Evolutionary conservation across 345 rosid species (phyloP).

Genomic region (Rhizophora mangle): DNA sequence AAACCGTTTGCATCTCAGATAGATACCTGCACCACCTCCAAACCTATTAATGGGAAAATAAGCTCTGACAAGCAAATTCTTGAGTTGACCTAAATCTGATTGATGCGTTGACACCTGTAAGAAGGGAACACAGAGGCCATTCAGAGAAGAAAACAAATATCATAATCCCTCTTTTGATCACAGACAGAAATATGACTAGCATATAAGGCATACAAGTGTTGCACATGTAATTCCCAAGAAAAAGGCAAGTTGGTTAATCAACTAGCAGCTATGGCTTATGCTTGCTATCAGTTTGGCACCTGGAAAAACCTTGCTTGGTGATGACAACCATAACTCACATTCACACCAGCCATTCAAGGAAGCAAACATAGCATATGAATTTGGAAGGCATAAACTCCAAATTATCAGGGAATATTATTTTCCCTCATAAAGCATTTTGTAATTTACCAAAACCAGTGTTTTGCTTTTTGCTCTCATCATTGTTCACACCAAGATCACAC

Average conservation of each 20-base stretch:
- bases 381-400: neutral
- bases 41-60: constrained; percentile 37
- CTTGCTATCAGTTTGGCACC: no score
- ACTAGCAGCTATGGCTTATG: neutral
- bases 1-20: neutral
- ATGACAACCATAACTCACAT: neutral
- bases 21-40: constrained; percentile 44
- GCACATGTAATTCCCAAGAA: no score
- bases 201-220: no score
- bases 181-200: neutral
- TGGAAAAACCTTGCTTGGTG: neutral
- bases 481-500: no score
- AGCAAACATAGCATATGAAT: no score
- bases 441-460: neutral
- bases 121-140: neutral
- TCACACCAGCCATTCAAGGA: neutral
- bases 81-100: constrained; percentile 42
- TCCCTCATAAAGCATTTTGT: neutral
- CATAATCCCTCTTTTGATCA: neutral
- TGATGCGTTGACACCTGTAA: constrained; percentile 56
- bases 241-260: neutral
- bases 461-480: no score
- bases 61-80: constrained; percentile 39
- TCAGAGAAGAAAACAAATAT: neutral
- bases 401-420: neutral